phyloP scores from a whole-genome alignment of 768 basidiomycete genomes.

The Mycena leptocephala region DNA sequence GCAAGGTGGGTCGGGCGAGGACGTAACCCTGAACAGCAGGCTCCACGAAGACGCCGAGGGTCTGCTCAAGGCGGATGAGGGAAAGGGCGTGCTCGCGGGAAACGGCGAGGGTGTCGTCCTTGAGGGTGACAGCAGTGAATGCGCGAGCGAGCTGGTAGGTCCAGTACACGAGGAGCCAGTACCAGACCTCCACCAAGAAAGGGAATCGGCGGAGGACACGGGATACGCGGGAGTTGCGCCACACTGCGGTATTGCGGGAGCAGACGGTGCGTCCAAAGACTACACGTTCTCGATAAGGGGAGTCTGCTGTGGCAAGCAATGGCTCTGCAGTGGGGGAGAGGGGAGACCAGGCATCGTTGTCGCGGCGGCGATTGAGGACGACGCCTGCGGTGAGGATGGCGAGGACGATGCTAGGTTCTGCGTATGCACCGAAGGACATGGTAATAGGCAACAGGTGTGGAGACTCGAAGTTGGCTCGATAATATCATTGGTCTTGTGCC shows the following conservation, averaged over 20 bases:
- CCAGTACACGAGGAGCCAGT: slow-evolving; percentile 38
- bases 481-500: too few relatives aligned
- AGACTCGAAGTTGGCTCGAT: not conserved
- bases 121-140: slow-evolving; percentile 36
- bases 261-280: slow-evolving; percentile 31
- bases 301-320: slow-evolving; percentile 25
- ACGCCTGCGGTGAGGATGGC: slow-evolving; percentile 34
- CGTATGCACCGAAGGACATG: slow-evolving; percentile 35
- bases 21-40: slow-evolving; percentile 34
- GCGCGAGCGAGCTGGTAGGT: slow-evolving; percentile 37
- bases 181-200: slow-evolving; percentile 38
- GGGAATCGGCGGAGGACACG: slow-evolving; percentile 35
- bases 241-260: slow-evolving; percentile 35
- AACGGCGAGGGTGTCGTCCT: slow-evolving; percentile 36
- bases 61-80: slow-evolving; percentile 36
- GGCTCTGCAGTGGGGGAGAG: slow-evolving; percentile 34
- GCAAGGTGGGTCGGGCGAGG: slow-evolving; percentile 23
- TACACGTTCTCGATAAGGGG: slow-evolving; percentile 19
- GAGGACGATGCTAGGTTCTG: slow-evolving; percentile 34
- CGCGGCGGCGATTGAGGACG: slow-evolving; percentile 35
- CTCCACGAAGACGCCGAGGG: slow-evolving; percentile 32
- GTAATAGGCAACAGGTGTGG: not conserved
- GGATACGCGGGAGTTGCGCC: slow-evolving; percentile 32
- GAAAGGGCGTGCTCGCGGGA: slow-evolving; percentile 34
- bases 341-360: slow-evolving; percentile 24